phyloP scores from a whole-genome alignment of 768 basidiomycete species.

The Hygrophorus russula region DNA sequence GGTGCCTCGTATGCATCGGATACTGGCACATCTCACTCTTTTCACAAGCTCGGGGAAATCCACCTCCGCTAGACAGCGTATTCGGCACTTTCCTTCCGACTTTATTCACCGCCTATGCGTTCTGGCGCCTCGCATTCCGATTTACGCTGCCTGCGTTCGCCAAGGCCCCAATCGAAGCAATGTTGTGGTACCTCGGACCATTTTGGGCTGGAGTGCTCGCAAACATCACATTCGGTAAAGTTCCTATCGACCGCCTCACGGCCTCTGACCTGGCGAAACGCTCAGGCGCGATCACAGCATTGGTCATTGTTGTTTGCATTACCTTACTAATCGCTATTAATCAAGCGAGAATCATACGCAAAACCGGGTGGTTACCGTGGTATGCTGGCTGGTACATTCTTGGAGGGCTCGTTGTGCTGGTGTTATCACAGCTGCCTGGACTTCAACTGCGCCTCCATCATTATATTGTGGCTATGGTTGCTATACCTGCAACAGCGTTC shows the following conservation, averaged over 20 bases:
- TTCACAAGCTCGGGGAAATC: constrained; percentile 55
- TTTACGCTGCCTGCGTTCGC: constrained; percentile 63
- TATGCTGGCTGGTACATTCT: constrained; percentile 66
- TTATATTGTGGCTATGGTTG: constrained; percentile 64
- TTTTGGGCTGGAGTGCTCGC: constrained; percentile 73
- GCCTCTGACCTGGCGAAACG: constrained; percentile 53
- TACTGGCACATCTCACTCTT: constrained; percentile 81
- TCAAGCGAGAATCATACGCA: constrained; percentile 73
- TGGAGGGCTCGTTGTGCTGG: constrained; percentile 54
- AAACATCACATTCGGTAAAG: constrained; percentile 58
- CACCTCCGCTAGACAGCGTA: constrained; percentile 60
- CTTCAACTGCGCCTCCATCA: constrained; percentile 69
- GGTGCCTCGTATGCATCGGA: constrained; percentile 73
- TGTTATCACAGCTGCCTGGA: constrained; percentile 60
- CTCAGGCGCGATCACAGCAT: constrained; percentile 54
- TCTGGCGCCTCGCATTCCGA: constrained; percentile 70
- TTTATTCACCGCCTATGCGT: constrained; percentile 66
- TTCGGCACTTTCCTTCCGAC: constrained; percentile 71
- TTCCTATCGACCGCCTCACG: constrained; percentile 72
- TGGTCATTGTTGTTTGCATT: constrained; percentile 58
- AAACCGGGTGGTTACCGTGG: constrained; percentile 73
- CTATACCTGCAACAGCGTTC: constrained; percentile 72
- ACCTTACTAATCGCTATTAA: constrained; percentile 52
- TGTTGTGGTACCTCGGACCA: constrained; percentile 62
- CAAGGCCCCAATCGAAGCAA: constrained; percentile 58